Base-by-base conservation (phyloP, 768 basidiomycete genomes). In the Tylopilus vinaceipallidus region DNA sequence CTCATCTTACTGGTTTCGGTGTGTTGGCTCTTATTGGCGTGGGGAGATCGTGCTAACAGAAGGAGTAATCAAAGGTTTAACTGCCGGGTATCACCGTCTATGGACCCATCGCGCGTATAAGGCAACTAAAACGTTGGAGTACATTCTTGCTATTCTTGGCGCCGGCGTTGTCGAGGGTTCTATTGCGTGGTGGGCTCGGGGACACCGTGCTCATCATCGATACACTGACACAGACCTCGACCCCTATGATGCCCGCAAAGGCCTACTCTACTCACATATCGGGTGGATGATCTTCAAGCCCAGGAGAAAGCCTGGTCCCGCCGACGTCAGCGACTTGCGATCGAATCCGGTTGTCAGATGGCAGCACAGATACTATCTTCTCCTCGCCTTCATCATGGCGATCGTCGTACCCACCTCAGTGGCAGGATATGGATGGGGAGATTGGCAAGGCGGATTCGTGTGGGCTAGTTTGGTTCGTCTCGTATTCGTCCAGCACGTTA, bases 101-200 rank as follows among this genome's bases (percentile, higher is more conserved):
- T 98, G 92, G 92, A 86, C 94, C 9, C 95, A 98, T 67, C 82
- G 95, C 42, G 75, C 88, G 0, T 98, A 95, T 72, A 95, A 94
- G 64, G 95, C 94, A 33, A 83, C 86, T 3, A 77, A 79, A 50
- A 84, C 88, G 23, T 75, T 95, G 10, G 85, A 95, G 68, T 95
- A 91, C 66, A 71, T 82, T 63, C 81, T 95, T 39, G 89, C 92
- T 29, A 63, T 87, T 34, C 83, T 84, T 10, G 95, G 92, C 48
- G 84, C 91, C 1, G 94, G 94, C 35, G 92, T 91, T 8, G 86
- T 93, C 45, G 83, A 98, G 65, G 93, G 92, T 7, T 95, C 93
- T 19, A 94, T 98, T 75, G 89, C 90, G 65, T 97, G 95, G 94
- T 98, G 95, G 95, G 85, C 84, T 26, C 81, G 93, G 44, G 91